Base-by-base conservation (phyloP, 2,329 filamentous ascomycete genomes). In the Aspergillus udagawae region DNA sequence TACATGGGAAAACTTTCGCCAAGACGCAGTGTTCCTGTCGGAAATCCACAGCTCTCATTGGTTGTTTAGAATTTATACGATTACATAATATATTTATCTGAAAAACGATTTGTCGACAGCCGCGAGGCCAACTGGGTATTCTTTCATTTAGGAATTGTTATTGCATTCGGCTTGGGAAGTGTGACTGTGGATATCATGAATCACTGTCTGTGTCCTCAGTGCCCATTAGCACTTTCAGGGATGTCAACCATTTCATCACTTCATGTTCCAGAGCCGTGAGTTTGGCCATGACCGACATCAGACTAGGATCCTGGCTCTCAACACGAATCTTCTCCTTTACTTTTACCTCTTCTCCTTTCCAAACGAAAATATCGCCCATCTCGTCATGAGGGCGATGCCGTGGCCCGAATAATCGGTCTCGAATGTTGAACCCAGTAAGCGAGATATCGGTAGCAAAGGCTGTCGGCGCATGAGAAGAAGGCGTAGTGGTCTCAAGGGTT, bases 291-390 rank as follows among this genome's bases (percentile, higher is more conserved):
- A 94, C 80, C 38, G 90, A 88, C 71, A 97, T 86, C 62, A 97
- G 72, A 65, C 86, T 92, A 1, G 93, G 93, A 72, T 97, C 92
- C 55, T 92, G 90, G 67, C 86, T 93, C 73, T 96, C 92, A 1
- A 97, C 88, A 44, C 89, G 83, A 4, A 96, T 84, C 77, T 97
- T 97, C 72, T 97, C 93, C 64, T 88, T 86, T 49, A 97, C 93
- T 62, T 86, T 88, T 2, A 97, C 92, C 60, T 94, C 86, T 55
- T 86, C 82, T 4, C 84, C 83, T 14, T 77, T 79, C 74, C 83
- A 97, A 3, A 78, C 79, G 72, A 96, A 97, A 0, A 89, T 78
- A 41, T 86, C 83, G 59, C 93, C 89, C 61, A 87, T 86, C 74
- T 97, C 93, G 73, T 92, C 89, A 71, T 92, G 89, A 63, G 87